Percentiles rank a stretch among this genome's conserved stretches.
Evolutionary conservation across 2,329 filamentous ascomycete genomes (phyloP).

Genomic region (Fusarium praegraminearum): DNA sequence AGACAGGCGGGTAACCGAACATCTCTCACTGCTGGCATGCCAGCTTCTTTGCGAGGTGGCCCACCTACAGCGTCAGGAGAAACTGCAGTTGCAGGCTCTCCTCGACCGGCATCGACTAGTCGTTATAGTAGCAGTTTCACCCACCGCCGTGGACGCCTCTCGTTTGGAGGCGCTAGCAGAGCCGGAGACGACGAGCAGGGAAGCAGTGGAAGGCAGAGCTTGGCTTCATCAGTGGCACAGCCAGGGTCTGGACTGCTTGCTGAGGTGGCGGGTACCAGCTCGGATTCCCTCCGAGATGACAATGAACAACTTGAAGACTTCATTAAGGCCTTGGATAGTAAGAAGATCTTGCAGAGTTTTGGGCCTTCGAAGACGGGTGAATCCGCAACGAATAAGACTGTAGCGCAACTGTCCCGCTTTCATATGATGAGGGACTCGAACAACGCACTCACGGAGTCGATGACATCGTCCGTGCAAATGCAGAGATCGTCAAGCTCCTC

Average conservation of each 20-base stretch:
- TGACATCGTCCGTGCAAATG: constrained; percentile 88
- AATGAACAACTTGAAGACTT: constrained; percentile 96
- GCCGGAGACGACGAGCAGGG: constrained; percentile 76
- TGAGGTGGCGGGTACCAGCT: constrained; percentile 74
- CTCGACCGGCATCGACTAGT: constrained; percentile 80
- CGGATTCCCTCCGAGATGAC: constrained; percentile 77
- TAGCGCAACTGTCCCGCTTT: constrained; percentile 84
- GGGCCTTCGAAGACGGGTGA: constrained; percentile 75
- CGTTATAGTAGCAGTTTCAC: constrained; percentile 96
- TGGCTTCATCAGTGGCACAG: constrained; percentile 75
- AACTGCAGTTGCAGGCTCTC: constrained; percentile 78
- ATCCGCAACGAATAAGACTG: constrained; percentile 78
- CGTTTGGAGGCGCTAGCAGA: constrained; percentile 78
- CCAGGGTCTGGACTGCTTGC: constrained; percentile 85
- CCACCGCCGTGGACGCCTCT: constrained; percentile 82
- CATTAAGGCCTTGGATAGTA: constrained; percentile 86
- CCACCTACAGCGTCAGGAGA: constrained; percentile 67
- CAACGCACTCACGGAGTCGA: constrained; percentile 88
- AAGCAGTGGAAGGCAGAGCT: constrained; percentile 84
- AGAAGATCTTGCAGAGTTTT: constrained; percentile 87
- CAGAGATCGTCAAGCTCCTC: constrained; percentile 84
- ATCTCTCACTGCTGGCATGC: constrained; percentile 80
- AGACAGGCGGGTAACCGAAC: constrained; percentile 73
- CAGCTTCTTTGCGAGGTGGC: constrained; percentile 76
- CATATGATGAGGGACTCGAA: constrained; percentile 91